Conservation (phyloP, 1,284 basidiomycete genomes). For the Ustilago crameri region DNA sequence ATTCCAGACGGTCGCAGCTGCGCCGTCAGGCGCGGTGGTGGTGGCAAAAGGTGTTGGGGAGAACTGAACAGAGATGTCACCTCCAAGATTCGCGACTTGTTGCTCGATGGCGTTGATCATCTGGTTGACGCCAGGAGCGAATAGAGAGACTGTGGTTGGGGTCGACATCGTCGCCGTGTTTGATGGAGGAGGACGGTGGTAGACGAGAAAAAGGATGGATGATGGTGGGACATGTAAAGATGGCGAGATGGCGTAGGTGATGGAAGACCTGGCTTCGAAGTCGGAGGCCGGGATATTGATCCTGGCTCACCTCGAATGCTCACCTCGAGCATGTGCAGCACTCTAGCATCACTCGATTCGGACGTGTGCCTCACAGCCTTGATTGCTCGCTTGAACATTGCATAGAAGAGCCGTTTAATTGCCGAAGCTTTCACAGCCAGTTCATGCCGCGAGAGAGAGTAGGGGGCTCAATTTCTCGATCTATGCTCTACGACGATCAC, state of each 20-base stretch:
- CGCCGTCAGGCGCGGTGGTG: slow-evolving; percentile 36
- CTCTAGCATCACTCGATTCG: too few relatives aligned
- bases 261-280: too few relatives aligned
- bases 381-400: too few relatives aligned
- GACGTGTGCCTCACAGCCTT: too few relatives aligned
- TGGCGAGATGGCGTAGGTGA: too few relatives aligned
- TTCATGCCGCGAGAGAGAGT: too few relatives aligned
- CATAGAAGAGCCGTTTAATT: too few relatives aligned
- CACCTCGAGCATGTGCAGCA: too few relatives aligned
- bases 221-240: not conserved
- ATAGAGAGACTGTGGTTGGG: slow-evolving; percentile 27
- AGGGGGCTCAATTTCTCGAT: too few relatives aligned
- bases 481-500: slow-evolving; percentile 39
- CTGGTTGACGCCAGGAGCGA: slow-evolving; percentile 37
- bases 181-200: not conserved
- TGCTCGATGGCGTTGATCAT: slow-evolving; percentile 31
- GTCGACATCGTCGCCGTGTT: slow-evolving; percentile 5
- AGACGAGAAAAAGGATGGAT: not conserved
- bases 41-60: slow-evolving; percentile 34
- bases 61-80: slow-evolving; percentile 24
- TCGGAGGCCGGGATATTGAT: too few relatives aligned
- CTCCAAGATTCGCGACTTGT: slow-evolving; percentile 18
- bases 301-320: too few relatives aligned
- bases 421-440: too few relatives aligned
- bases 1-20: slow-evolving; percentile 44